These are phyloP conservation scores for Proliferodiscus dingleyae DNA, from an alignment of 2,329 filamentous ascomycete genomes.

Conservation along the genomic window DNA sequence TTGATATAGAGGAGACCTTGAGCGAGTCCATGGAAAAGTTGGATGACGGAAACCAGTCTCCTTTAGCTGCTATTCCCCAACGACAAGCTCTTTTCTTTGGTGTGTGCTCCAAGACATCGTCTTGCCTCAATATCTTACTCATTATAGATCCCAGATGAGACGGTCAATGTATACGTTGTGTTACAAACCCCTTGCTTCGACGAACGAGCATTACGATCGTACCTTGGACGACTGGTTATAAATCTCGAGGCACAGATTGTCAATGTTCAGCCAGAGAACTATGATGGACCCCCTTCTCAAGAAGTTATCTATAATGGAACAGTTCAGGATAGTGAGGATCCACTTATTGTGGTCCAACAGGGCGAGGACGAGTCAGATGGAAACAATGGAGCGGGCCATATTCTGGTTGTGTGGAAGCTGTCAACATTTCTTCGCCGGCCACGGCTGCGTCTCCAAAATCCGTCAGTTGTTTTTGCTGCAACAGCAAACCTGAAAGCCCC, in stretches of 20 bases:
- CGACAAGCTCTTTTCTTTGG: slow-evolving; percentile 68
- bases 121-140: slow-evolving; percentile 39
- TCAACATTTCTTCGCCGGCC: slow-evolving; percentile 54
- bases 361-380: slow-evolving; percentile 37
- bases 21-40: slow-evolving; percentile 37
- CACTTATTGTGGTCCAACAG: slow-evolving; percentile 42
- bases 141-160: slow-evolving; percentile 63
- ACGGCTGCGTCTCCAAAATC: slow-evolving; percentile 60
- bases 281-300: slow-evolving; percentile 40
- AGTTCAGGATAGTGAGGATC: slow-evolving; percentile 45
- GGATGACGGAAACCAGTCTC: slow-evolving; percentile 33
- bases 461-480: slow-evolving; percentile 61
- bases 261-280: slow-evolving; percentile 48
- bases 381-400: slow-evolving; percentile 33
- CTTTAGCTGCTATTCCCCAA: slow-evolving; percentile 52
- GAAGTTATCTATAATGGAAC: slow-evolving; percentile 58
- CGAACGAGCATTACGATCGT: slow-evolving; percentile 51
- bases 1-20: slow-evolving; percentile 50
- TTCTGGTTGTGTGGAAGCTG: slow-evolving; percentile 57
- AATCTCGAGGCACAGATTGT: slow-evolving; percentile 62
- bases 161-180: slow-evolving; percentile 62
- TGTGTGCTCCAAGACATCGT: slow-evolving; percentile 38
- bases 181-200: slow-evolving; percentile 59
- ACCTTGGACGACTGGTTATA: slow-evolving; percentile 58
- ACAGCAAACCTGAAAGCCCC: slow-evolving; percentile 55